A percentile compares a stretch with the other conserved stretches of the same genome.
Evolutionary conservation across 2,329 filamentous ascomycete species (phyloP).

Genomic region (Lasiodiplodia gonubiensis): DNA sequence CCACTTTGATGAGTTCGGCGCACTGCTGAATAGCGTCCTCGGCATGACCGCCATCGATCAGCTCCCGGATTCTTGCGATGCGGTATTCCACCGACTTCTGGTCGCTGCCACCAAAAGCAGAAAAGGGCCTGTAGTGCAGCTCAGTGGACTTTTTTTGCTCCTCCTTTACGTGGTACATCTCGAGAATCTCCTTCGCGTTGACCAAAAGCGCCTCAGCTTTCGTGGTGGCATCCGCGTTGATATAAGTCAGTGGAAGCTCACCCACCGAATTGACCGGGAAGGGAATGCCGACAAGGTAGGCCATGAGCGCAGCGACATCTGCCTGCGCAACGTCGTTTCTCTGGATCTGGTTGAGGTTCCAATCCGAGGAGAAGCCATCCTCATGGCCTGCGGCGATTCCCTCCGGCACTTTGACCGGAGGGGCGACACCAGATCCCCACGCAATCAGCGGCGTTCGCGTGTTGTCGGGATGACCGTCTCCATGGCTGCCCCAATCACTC

Average conservation of each 20-base stretch:
- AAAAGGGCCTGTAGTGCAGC: slow-evolving; percentile 78
- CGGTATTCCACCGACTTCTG: slow-evolving; percentile 69
- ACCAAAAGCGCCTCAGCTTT: slow-evolving; percentile 85
- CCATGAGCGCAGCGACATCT: slow-evolving; percentile 93
- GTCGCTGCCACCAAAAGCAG: slow-evolving; percentile 66
- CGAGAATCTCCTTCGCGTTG: slow-evolving; percentile 85
- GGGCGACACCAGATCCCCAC: slow-evolving; percentile 91
- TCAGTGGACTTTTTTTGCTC: slow-evolving; percentile 77
- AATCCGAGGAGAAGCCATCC: slow-evolving; percentile 84
- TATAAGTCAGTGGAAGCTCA: slow-evolving; percentile 82
- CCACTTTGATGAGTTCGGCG: slow-evolving; percentile 75
- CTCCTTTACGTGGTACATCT: slow-evolving; percentile 97
- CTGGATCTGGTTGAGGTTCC: slow-evolving; percentile 78
- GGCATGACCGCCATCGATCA: slow-evolving; percentile 70
- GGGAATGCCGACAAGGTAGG: slow-evolving; percentile 83
- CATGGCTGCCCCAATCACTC: slow-evolving; percentile 99
- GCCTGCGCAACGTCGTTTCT: slow-evolving; percentile 93
- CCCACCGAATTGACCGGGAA: slow-evolving; percentile 97
- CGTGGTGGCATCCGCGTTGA: slow-evolving; percentile 72
- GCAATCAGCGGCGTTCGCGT: slow-evolving; percentile 90
- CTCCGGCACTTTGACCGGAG: slow-evolving; percentile 64
- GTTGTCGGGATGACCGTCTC: slow-evolving; percentile 96
- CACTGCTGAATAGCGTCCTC: slow-evolving; percentile 82
- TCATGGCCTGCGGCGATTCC: slow-evolving; percentile 80
- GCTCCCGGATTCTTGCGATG: slow-evolving; percentile 67